These are phyloP conservation scores for Coniophora puteana DNA, from an alignment of 1,284 basidiomycete genomes.

Conservation along the genomic window DNA sequence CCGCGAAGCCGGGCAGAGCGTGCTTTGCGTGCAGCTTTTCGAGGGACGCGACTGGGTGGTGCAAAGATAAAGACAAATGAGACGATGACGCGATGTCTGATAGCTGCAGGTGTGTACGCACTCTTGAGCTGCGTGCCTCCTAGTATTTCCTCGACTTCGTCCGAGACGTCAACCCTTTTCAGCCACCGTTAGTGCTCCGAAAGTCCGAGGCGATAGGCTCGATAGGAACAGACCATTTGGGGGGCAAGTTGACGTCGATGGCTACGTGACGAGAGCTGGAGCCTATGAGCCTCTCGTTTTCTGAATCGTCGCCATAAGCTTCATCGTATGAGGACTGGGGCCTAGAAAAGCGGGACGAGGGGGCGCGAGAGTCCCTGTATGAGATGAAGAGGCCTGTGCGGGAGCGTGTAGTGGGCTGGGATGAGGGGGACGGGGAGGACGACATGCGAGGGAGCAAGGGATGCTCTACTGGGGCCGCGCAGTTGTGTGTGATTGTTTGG, in stretches of 20 bases:
- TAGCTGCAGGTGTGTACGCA: conserved; percentile 39
- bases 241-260: conserved; percentile 64
- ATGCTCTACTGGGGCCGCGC: conserved; percentile 5
- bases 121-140: conserved; percentile 72
- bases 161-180: conserved; percentile 84
- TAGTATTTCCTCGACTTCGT: conserved; percentile 83
- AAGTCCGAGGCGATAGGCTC: neutral
- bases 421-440: conserved; percentile 25
- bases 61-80: conserved; percentile 14
- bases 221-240: conserved; percentile 53
- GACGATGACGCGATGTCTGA: conserved; percentile 6
- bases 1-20: conserved; percentile 92
- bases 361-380: conserved; percentile 79
- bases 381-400: conserved; percentile 94
- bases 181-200: conserved; percentile 14
- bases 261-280: conserved; percentile 40
- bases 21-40: conserved; percentile 97
- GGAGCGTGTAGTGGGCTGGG: conserved; percentile 67
- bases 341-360: conserved; percentile 44
- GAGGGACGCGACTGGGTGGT: conserved; percentile 77
- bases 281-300: conserved; percentile 69
- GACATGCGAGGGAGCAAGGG: conserved; percentile 23
- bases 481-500: conserved; percentile 18
- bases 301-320: conserved; percentile 49
- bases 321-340: conserved; percentile 36